Evolutionary conservation across 257 asterid species (phyloP).

Genomic region (Solanum sparsipilum): DNA sequence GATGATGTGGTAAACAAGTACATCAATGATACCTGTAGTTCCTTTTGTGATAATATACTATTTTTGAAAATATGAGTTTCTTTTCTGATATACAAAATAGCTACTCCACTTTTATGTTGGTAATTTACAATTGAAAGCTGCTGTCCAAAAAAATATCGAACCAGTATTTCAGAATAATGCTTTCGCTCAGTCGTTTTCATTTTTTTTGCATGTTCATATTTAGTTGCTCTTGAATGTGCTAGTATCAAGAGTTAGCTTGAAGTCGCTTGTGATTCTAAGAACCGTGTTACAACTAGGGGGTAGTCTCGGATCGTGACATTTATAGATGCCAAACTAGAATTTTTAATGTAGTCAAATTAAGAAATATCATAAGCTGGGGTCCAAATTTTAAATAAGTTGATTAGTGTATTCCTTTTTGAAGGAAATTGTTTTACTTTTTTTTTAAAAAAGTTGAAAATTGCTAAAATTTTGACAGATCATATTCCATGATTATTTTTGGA

Average conservation of each 20-base stretch:
- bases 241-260: no score
- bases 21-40: not conserved
- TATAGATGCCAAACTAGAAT: not conserved
- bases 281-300: no score
- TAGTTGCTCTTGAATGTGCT: no score
- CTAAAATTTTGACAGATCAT: no score
- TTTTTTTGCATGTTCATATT: no score
- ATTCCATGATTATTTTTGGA: not conserved
- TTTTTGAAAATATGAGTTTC: not conserved
- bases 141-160: slow-evolving; percentile 8
- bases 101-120: not conserved
- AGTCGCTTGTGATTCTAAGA: no score
- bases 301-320: not conserved
- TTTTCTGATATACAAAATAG: not conserved
- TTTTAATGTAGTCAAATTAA: not conserved
- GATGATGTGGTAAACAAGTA: not conserved
- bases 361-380: not conserved
- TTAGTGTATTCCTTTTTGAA: not conserved
- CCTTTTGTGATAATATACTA: not conserved
- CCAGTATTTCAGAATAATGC: no score
- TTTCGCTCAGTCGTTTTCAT: no score
- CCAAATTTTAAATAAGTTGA: not conserved
- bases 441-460: no score
- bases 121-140: slow-evolving; percentile 58
- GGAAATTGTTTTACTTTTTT: not conserved